Conservation (phyloP, 352 stramenopile species). For the Globisporangium echinulatum region DNA sequence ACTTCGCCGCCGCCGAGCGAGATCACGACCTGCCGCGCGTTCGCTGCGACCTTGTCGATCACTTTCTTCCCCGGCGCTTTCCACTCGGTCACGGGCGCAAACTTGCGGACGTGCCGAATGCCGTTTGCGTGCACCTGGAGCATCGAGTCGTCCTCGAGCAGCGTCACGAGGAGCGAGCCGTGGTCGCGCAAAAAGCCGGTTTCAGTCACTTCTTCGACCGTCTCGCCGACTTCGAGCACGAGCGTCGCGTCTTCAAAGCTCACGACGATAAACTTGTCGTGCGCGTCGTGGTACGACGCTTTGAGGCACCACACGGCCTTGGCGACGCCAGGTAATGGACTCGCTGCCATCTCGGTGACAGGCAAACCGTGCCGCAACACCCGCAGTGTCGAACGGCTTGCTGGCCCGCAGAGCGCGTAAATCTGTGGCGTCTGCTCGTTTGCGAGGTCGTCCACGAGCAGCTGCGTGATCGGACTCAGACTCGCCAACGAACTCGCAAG, state of each 20-base stretch:
- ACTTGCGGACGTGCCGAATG: constrained; percentile 94
- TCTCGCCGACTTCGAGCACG: constrained; percentile 96
- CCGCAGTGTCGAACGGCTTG: constrained; percentile 91
- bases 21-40: constrained; percentile 96
- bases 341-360: constrained; percentile 96
- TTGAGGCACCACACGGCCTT: constrained; percentile 95
- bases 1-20: constrained; percentile 94
- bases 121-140: constrained; percentile 95
- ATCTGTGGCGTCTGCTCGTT: constrained; percentile 96
- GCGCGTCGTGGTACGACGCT: constrained; percentile 65
- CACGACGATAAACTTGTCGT: constrained; percentile 98
- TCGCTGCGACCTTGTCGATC: constrained; percentile 96
- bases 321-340: constrained; percentile 92
- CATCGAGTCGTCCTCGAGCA: constrained; percentile 94
- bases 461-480: constrained; percentile 91
- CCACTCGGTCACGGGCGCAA: constrained; percentile 94
- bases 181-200: constrained; percentile 93
- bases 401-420: constrained; percentile 93
- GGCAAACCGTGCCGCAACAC: constrained; percentile 94
- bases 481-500: constrained; percentile 77
- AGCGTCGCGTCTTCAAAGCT: constrained; percentile 99
- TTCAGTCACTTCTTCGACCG: constrained; percentile 96
- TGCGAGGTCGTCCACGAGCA: constrained; percentile 93
- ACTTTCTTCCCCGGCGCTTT: constrained; percentile 96
- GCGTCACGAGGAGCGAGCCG: constrained; percentile 92